Percentiles rank a stretch among this genome's conserved stretches.
These are phyloP conservation scores for Boletellus ananas DNA, from an alignment of 768 basidiomycete species.

Conservation along the genomic window DNA sequence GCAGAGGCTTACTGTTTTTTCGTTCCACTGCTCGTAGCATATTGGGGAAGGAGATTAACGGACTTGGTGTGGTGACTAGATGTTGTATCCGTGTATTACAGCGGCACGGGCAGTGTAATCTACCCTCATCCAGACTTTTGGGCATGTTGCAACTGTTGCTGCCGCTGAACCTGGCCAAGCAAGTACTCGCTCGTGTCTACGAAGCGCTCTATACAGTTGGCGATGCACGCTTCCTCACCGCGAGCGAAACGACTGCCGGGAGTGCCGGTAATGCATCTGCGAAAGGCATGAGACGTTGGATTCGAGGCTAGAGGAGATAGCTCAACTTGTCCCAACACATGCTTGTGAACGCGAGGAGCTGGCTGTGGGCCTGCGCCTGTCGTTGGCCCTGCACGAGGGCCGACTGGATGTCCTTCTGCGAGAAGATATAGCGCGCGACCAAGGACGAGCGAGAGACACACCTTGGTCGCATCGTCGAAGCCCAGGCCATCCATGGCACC, in stretches of 20 bases:
- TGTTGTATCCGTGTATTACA: conserved; percentile 10
- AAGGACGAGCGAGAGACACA: conserved; percentile 23
- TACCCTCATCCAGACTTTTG: conserved; percentile 12
- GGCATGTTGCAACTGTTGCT: conserved; percentile 47
- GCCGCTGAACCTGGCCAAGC: conserved; percentile 58
- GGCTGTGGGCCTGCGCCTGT: conserved; percentile 72
- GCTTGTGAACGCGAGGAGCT: conserved; percentile 74
- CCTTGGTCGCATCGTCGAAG: conserved; percentile 79
- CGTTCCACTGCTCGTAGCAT: conserved; percentile 50
- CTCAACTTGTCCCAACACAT: conserved; percentile 90
- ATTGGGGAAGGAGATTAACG: conserved; percentile 43
- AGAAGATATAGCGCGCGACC: conserved; percentile 1
- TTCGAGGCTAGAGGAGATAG: conserved; percentile 19
- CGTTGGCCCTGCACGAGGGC: conserved; percentile 81
- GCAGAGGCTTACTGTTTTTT: conserved; percentile 71
- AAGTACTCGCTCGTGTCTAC: conserved; percentile 82
- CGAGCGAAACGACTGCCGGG: conserved; percentile 77
- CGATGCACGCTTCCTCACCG: conserved; percentile 75
- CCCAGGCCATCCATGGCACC: conserved; percentile 37
- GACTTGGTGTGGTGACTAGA: conserved; percentile 17
- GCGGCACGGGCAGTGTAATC: background rate
- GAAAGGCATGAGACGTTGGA: conserved; percentile 8
- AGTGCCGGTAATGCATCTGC: conserved; percentile 76
- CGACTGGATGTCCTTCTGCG: conserved; percentile 74
- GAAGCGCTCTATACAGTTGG: conserved; percentile 90